Evolutionary conservation across 2,329 filamentous ascomycete genomes (phyloP), one percentile per base, ranked within the genome.

Genomic region (Aureobasidium lini): DNA sequence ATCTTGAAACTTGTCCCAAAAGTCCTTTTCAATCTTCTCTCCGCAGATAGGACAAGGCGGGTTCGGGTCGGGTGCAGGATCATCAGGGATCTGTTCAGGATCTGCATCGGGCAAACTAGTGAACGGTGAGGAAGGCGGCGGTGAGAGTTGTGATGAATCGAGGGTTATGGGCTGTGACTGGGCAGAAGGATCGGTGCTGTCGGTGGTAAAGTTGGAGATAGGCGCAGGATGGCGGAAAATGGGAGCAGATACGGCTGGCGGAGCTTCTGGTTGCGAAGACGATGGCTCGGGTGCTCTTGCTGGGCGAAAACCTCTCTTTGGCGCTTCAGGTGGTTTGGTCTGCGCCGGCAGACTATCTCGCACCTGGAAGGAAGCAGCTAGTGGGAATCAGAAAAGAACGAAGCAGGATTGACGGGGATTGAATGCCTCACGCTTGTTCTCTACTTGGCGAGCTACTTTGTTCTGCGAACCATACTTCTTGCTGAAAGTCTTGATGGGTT

Each of bases 21-120:
- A 70, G 34, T 10, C 63, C 40, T 32, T 59, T 6, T 61, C 59
- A 15, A 72, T 70, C 23, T 66, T 65, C 56, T 68, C 65, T 16
- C 66, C 61, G 60, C 71, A 73, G 59, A 72, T 69, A 8, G 71
- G 71, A 60, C 71, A 73, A 32, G 65, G 61, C 43, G 32, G 31
- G 40, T 46, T 16, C 16, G 31, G 31, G 28, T 39, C 43, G 8
- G 28, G 23, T 23, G 23, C 23, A 23, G 23, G 16, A 10, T 28
- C 18, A 13, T 37, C 32, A 10, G 18, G 8, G 4, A 8, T n/a
- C 5, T 40, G 6, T 16, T 18, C 34, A 5, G 40, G 23, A 3
- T 47, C 53, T 4, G 48, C 11, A 10, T 57, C 54, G 34, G 10
- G 48, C 32, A 43, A 6, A 31, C 54, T 57, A 16, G 8, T 18